phyloP scores from a whole-genome alignment of 306 rosid species.

The Fragaria vesca region DNA sequence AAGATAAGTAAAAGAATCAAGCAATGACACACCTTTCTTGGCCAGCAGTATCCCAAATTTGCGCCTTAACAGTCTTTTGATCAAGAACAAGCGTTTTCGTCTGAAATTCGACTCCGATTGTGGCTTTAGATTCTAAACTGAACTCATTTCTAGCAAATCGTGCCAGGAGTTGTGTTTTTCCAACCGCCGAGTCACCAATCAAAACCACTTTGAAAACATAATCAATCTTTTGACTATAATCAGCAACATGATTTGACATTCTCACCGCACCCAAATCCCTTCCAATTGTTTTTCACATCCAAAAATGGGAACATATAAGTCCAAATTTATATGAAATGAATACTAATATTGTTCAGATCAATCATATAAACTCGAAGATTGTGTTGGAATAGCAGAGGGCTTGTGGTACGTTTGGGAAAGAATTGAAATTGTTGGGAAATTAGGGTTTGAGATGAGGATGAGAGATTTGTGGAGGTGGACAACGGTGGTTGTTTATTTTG shows the following conservation, averaged over 20 bases:
- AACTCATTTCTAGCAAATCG: constrained; percentile 81
- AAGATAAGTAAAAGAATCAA: neutral
- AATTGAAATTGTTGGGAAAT: constrained; percentile 2
- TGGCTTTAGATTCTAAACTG: constrained; percentile 76
- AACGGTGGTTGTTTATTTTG: neutral
- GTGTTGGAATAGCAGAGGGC: neutral
- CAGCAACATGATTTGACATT: constrained; percentile 80
- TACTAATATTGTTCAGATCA: constrained; percentile 2
- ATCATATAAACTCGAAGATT: neutral
- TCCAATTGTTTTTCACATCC: constrained; percentile 7
- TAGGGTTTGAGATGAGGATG: constrained; percentile 18
- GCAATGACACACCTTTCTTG: constrained; percentile 70
- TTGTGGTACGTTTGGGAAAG: neutral
- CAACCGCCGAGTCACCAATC: constrained; percentile 95
- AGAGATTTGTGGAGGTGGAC: constrained; percentile 16
- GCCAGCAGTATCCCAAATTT: constrained; percentile 98
- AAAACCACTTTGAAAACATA: constrained; percentile 92
- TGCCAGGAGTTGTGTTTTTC: constrained; percentile 84
- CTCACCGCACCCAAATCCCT: constrained; percentile 16
- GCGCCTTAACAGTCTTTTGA: constrained; percentile 76
- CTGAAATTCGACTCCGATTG: constrained; percentile 94
- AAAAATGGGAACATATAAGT: constrained; percentile 9
- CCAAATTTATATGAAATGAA: neutral
- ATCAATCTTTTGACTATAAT: constrained; percentile 76
- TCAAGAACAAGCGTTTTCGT: constrained; percentile 84